Evolutionary conservation across 768 basidiomycete species (phyloP), one percentile per base, ranked within the genome.

Genomic region (Filobasidium wieringae): DNA sequence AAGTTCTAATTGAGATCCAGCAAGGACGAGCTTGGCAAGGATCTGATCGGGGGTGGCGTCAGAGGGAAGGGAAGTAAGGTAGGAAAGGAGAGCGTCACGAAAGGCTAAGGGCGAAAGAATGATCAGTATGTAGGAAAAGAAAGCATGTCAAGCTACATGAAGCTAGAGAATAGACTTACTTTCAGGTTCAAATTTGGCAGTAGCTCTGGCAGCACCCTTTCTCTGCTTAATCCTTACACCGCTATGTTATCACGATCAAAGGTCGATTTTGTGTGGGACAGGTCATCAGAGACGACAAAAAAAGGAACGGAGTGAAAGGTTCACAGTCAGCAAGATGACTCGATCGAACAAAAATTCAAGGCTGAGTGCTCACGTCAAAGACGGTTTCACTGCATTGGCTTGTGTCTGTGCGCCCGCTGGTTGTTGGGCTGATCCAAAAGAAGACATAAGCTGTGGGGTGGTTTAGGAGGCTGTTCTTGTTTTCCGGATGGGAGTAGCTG

Each of bases 1-100:
- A 70, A 83, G 85, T 76, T 99, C 95, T 74, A 99, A 86, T 50
- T 87, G 84, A 26, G 85, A 83, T 40, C 92, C 93, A 57, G 92
- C 91, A 74, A 87, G 85, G 66, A 90, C 81, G 68, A 99, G 82
- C 76, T 71, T 72, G 54, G 67, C 62, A 50, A 70, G 66, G 31
- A 71, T 62, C 22, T 65, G 55, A 22, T 71, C 66, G 55, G 63
- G 63, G 19, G 70, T 67, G 17, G 65, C 63, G 12, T 66, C 64
- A 24, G 67, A 32, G 11, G 72, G 69, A 34, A 73, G 61, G 40
- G 70, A 67, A 41, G 65, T 58, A 59, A 72, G 68, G 63, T 72
- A 69, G 29, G 68, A 55, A 26, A 72, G 61, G 50, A 72, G 68
- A 29, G 65, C 58, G 68, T 72, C 71, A 33, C 71, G 64, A 65